Percentiles rank a stretch among this genome's conserved stretches.
Evolutionary conservation across 768 basidiomycete genomes (phyloP).

Genomic region (Suillus placidus): DNA sequence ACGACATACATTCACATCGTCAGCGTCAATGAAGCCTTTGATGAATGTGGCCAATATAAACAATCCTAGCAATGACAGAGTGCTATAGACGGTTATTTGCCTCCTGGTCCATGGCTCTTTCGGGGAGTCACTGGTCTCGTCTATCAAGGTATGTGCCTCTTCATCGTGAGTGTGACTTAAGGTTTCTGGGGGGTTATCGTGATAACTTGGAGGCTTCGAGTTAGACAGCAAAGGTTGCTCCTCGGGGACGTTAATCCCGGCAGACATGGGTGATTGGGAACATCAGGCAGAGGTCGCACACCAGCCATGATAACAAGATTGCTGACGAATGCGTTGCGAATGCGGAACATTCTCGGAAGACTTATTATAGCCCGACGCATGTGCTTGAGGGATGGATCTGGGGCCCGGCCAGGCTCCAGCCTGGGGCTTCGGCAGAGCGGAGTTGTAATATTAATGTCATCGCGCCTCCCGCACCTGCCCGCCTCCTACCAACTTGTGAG

Average conservation of each 20-base stretch:
- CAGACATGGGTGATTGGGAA: not conserved
- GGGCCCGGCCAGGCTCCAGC: too few relatives aligned
- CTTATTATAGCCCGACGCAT: not conserved
- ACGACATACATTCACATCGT: slow-evolving; percentile 61
- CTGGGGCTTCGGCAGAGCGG: too few relatives aligned
- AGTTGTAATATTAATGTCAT: too few relatives aligned
- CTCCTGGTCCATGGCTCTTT: slow-evolving; percentile 18
- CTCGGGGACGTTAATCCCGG: slow-evolving; percentile 16
- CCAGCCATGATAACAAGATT: not conserved
- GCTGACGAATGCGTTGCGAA: slow-evolving; percentile 1
- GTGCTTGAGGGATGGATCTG: too few relatives aligned
- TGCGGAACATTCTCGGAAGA: not conserved
- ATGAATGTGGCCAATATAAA: slow-evolving; percentile 55
- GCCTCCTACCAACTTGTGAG: too few relatives aligned
- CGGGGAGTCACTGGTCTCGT: slow-evolving; percentile 1
- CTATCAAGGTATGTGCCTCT: slow-evolving; percentile 14
- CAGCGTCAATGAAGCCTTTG: slow-evolving; percentile 71
- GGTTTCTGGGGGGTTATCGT: slow-evolving; percentile 5
- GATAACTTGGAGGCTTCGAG: slow-evolving; percentile 22
- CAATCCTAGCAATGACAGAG: slow-evolving; percentile 39
- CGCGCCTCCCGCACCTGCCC: too few relatives aligned
- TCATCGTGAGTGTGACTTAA: slow-evolving; percentile 13
- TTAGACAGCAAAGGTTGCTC: slow-evolving; percentile 28
- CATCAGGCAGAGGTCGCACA: not conserved
- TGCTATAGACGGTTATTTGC: slow-evolving; percentile 30